Base-by-base conservation (phyloP, 495 filamentous ascomycete species). In the Talaromyces ruber region DNA sequence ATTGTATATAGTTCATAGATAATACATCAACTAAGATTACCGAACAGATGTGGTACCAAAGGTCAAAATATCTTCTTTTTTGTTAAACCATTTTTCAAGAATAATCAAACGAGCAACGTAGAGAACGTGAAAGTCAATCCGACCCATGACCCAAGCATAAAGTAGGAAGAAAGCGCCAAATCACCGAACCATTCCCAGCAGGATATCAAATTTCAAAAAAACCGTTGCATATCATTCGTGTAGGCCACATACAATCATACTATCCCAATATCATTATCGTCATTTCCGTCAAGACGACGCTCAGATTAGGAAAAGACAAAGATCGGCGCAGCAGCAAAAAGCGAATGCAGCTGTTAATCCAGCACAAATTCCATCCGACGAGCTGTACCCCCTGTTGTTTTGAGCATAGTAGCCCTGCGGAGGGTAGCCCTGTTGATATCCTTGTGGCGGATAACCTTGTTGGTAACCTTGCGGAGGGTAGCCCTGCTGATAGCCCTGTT, bases 311-410 rank as follows among this genome's bases (percentile, higher is more conserved):
- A 24, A 60, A n/a, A 50, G 30, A 11, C 59, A 62, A 53, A 81
- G 76, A 71, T 83, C 81, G 73, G 82, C 76, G 64, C 80, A 82
- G 65, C 81, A 83, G 64, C 81, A 83, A 60, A 80, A 81, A 9
- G 80, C 80, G 45, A 81, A 32, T 16, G 74, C 78, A 52, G 76
- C 79, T 67, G 81, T 65, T 9, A 82, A 68, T 66, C 76, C 80
- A 0, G 79, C 77, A 28, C 79, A 79, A 18, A 81, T 65, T 2
- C 80, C 81, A 7, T 73, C 76, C 6, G 70, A 70, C 2, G 65
- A 63, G 6, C 68, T 67, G 21, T 68, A 63, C 16, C 74, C 61
- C 45, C 62, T 51, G 21, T 75, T 64, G 22, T 73, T 66, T 29
- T 70, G 74, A 1, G 70, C 70, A 59, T 74, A 76, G 61, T 81